Evolutionary conservation across 805 yeast genomes (phyloP).

Genomic region (Suhomyces emberorum): DNA sequence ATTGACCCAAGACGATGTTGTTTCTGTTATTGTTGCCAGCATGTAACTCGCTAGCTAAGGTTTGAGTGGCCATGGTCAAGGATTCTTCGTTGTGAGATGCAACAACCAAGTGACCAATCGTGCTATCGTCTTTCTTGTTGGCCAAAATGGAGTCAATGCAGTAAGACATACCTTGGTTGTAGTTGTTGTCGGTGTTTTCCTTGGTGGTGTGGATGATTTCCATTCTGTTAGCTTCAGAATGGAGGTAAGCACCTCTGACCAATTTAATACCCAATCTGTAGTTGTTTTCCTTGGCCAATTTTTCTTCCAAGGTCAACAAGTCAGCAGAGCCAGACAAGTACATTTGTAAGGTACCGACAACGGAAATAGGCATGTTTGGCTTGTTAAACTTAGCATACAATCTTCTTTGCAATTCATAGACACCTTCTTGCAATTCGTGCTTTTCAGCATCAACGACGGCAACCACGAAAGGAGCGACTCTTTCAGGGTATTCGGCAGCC

Average conservation of each 20-base stretch:
- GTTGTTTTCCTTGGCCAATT: conserved; percentile 54
- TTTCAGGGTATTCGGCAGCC: conserved; percentile 52
- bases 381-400: conserved; percentile 73
- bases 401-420: conserved; percentile 82
- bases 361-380: conserved; percentile 52
- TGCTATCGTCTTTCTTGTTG: conserved; percentile 42
- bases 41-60: conserved; percentile 31
- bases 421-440: conserved; percentile 83
- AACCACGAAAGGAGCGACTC: conserved; percentile 69
- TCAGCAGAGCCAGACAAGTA: conserved; percentile 70
- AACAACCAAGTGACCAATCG: conserved; percentile 76
- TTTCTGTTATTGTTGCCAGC: conserved; percentile 27
- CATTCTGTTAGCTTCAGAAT: conserved; percentile 73
- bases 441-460: conserved; percentile 91
- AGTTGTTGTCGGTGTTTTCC: conserved; percentile 73
- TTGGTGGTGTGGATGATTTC: conserved; percentile 72
- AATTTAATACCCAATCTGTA: conserved; percentile 84
- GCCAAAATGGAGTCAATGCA: conserved; percentile 58
- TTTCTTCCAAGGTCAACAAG: conserved; percentile 59
- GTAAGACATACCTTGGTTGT: conserved; percentile 63
- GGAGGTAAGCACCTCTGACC: conserved; percentile 95
- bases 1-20: conserved; percentile 82
- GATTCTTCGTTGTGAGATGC: conserved; percentile 88
- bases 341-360: conserved; percentile 92
- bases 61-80: conserved; percentile 64